phyloP scores from a whole-genome alignment of 2,329 filamentous ascomycete genomes.

The Verticillium albo-atrum region DNA sequence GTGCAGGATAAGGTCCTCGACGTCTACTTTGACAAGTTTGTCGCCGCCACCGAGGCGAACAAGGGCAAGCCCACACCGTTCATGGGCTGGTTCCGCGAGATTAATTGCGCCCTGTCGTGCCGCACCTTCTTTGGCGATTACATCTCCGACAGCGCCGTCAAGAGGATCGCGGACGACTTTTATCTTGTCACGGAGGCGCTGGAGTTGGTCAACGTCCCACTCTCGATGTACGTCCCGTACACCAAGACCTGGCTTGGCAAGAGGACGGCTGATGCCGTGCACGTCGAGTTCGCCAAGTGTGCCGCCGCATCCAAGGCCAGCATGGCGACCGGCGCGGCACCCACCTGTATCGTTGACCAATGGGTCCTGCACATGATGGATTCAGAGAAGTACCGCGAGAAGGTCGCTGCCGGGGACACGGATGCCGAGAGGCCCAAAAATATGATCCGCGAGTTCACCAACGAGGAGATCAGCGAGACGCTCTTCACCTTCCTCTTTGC shows the following conservation, averaged over 20 bases:
- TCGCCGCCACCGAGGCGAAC: conserved; percentile 50
- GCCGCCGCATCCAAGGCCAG: conserved; percentile 67
- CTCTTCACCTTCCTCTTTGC: conserved; percentile 51
- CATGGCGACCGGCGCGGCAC: conserved; percentile 61
- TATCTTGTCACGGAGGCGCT: conserved; percentile 73
- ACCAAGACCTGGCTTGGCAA: conserved; percentile 76
- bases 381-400: conserved; percentile 61
- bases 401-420: conserved; percentile 52
- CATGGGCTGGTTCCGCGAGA: conserved; percentile 70
- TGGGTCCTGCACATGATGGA: conserved; percentile 74
- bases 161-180: conserved; percentile 74
- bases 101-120: conserved; percentile 75
- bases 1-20: conserved; percentile 69
- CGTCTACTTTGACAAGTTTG: conserved; percentile 65
- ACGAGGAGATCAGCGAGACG: conserved; percentile 44
- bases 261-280: conserved; percentile 66
- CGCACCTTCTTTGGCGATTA: conserved; percentile 79
- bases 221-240: conserved; percentile 65
- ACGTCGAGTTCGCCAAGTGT: conserved; percentile 66
- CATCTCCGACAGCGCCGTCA: conserved; percentile 66
- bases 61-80: conserved; percentile 57
- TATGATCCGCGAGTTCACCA: conserved; percentile 44
- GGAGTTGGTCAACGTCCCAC: conserved; percentile 74
- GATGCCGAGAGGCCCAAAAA: conserved; percentile 37
- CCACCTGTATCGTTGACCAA: conserved; percentile 71